Conservation (phyloP, 371 early-diverging fungal species). For the Mortierella sp. region DNA sequence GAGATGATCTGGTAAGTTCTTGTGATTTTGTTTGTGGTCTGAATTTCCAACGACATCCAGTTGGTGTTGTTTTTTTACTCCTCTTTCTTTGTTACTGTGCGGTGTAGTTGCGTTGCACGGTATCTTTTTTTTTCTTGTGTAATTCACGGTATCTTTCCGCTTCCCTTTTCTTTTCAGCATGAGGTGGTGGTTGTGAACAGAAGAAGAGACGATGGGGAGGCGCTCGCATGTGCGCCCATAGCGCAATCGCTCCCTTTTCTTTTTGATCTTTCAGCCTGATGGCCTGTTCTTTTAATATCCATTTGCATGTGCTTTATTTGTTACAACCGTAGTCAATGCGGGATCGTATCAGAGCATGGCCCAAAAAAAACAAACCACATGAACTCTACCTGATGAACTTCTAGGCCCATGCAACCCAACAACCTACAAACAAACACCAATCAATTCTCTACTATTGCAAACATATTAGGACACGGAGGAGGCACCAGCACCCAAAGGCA, state of each 20-base stretch:
- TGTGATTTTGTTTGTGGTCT: not conserved
- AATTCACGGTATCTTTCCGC: not conserved
- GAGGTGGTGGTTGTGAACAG: not conserved
- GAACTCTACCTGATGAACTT: not conserved
- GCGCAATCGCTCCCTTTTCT: slow-evolving; percentile 3
- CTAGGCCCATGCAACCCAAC: not conserved
- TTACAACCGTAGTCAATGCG: slow-evolving; percentile 2
- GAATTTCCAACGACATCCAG: not conserved
- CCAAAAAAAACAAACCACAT: slow-evolving; percentile 33
- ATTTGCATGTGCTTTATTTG: slow-evolving; percentile 22
- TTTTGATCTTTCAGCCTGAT: not conserved
- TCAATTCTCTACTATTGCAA: not conserved
- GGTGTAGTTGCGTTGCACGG: not conserved
- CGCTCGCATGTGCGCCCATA: slow-evolving; percentile 5
- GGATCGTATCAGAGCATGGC: not conserved
- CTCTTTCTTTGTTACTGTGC: not conserved
- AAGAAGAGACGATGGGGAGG: not conserved
- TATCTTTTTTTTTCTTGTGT: slow-evolving; percentile 6
- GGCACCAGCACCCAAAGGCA: slow-evolving; percentile 22
- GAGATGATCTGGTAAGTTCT: slow-evolving; percentile 44
- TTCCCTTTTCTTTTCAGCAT: not conserved
- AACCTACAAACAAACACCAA: not conserved
- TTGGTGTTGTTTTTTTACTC: not conserved
- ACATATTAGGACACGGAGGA: slow-evolving; percentile 26
- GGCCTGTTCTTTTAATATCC: slow-evolving; percentile 3